Evolutionary conservation across 2,329 filamentous ascomycete genomes (phyloP).

Genomic region (Pseudogymnoascus sp.): DNA sequence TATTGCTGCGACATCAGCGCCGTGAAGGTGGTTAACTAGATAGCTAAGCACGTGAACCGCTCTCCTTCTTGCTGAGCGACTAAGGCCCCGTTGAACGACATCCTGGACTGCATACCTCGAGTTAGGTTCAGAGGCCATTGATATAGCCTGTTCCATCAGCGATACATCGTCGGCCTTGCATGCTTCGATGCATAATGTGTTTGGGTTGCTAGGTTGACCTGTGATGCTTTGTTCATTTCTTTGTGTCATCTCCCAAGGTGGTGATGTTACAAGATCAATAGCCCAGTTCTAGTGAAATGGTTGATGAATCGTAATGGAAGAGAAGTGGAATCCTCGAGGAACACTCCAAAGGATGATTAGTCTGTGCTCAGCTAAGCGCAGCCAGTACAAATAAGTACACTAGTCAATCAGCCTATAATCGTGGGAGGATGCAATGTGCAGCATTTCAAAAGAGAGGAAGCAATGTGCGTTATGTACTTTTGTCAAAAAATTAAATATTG

Average conservation of each 20-base stretch:
- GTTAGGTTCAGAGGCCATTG: background rate
- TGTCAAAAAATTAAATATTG: too few species aligned
- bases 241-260: background rate
- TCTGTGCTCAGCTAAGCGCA: too few species aligned
- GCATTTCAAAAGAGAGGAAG: too few species aligned
- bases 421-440: too few species aligned
- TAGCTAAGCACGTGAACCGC: constrained; percentile 9
- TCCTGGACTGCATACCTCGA: background rate
- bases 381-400: too few species aligned
- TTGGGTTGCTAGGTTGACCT: background rate
- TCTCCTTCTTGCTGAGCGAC: background rate
- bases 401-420: too few species aligned
- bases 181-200: background rate
- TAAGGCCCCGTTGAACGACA: background rate
- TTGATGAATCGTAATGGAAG: too few species aligned
- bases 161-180: constrained; percentile 9
- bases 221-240: background rate
- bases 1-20: background rate
- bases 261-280: background rate
- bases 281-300: too few species aligned
- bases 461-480: too few species aligned
- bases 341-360: too few species aligned
- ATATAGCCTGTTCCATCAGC: constrained; percentile 2
- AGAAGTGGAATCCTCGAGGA: too few species aligned
- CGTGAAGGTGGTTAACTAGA: constrained; percentile 2